Base-by-base conservation (phyloP, 2,329 filamentous ascomycete genomes). In the Sporothrix schenckii region DNA sequence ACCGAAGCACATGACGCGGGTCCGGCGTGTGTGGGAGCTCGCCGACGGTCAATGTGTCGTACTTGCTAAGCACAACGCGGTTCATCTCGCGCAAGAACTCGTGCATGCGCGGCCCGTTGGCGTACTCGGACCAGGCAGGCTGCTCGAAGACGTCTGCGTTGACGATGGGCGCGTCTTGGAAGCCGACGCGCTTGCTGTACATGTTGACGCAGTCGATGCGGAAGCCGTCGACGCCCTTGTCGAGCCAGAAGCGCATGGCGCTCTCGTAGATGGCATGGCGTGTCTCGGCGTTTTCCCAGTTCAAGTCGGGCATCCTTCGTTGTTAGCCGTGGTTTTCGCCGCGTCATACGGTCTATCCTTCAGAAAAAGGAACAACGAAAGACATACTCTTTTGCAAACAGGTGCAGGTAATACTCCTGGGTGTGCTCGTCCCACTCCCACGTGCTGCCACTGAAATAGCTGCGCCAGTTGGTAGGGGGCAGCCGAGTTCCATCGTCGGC, bases 191-290 rank as follows among this genome's bases (percentile, higher is more conserved):
- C 76, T 92, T 92, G 76, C 87, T 89, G 76, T 91, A 90, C 80
- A 90, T 86, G 78, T 92, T 92, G 78, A 92, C 89, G 0, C 90
- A 89, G 75, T 92, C 90, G 79, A 92, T 86, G n/a, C 90, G 85
- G 81, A 92, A 92, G 3, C 90, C 90, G 61, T 90, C 87, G 0
- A 91, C 88, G 2, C 91, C 92, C 44, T 87, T 86, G 65, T 91
- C 82, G 0, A 95, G 85, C 92, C 92, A 95, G 77, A 94, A 95
- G 41, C 86, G 85, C 86, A 94, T 91, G 5, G 90, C 85, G 19
- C 86, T 85, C 41, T 89, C 84, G 77, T 93, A 91, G 4, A 94
- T 88, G 3, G 91, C 92, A 60, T 86, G 81, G 19, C 91, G 86
- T 0, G 91, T 87, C 11, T 86, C 87, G 0, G 84, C 83, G 70